A percentile compares a stretch with the other conserved stretches of the same genome.
phyloP scores from a whole-genome alignment of 139 green algal species.

The Chlorella sp. region DNA sequence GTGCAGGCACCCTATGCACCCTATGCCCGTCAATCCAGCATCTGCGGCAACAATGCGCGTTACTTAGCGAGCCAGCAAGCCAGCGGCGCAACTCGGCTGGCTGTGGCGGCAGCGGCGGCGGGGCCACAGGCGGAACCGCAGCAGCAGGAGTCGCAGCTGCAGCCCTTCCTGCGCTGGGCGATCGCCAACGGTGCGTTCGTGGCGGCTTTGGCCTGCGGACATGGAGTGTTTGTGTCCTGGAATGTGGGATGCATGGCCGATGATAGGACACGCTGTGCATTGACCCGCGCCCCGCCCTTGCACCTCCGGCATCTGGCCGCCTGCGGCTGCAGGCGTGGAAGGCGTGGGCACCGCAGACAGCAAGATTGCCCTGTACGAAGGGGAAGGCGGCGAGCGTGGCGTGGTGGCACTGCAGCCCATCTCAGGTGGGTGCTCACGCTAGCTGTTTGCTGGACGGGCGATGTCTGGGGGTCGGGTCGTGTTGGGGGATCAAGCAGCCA shows the following conservation, averaged over 20 bases:
- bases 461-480: no score
- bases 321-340: constrained; percentile 36
- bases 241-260: background rate
- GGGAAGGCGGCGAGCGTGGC: constrained; percentile 55
- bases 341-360: constrained; percentile 58
- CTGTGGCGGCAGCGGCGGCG: background rate
- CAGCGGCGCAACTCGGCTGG: background rate
- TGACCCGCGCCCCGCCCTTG: no score
- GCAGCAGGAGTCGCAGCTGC: constrained; percentile 16
- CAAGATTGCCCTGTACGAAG: constrained; percentile 58
- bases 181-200: constrained; percentile 35
- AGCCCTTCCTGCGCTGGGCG: constrained; percentile 22
- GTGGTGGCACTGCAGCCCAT: constrained; percentile 53
- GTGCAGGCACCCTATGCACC: no score
- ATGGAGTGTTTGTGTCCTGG: background rate
- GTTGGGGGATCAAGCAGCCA: no score
- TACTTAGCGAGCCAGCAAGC: no score
- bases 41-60: no score
- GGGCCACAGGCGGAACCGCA: background rate
- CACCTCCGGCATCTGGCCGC: no score
- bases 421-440: background rate
- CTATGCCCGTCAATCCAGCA: no score
- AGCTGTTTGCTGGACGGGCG: background rate
- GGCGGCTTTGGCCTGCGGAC: background rate
- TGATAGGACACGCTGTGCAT: no score